A percentile compares a stretch with the other conserved stretches of the same genome.
Evolutionary conservation across 371 early-diverging fungal genomes (phyloP).

Genomic region (Funneliformis caledonium): DNA sequence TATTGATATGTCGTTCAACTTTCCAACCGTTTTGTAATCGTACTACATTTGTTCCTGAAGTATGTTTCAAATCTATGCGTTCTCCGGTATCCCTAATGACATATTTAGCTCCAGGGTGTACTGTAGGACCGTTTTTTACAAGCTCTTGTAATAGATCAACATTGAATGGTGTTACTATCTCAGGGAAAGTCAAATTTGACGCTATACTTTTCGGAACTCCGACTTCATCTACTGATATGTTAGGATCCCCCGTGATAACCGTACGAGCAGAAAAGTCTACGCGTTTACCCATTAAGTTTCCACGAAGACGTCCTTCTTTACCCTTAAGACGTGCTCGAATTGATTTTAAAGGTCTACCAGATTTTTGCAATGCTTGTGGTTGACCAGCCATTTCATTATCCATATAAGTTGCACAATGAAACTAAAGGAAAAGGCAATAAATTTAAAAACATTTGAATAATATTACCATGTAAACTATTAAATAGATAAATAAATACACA

Average conservation of each 20-base stretch:
- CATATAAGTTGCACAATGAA: constrained; percentile 99
- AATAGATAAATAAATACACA: constrained; percentile 35
- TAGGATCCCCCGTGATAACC: constrained; percentile 99
- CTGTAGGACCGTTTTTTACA: constrained; percentile 96
- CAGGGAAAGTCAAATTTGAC: constrained; percentile 98
- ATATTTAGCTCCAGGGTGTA: constrained; percentile 99
- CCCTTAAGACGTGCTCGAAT: constrained; percentile 99
- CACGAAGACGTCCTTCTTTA: constrained; percentile 99
- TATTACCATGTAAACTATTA: background rate
- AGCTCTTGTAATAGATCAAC: constrained; percentile 87
- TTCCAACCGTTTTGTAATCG: constrained; percentile 92
- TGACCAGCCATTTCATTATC: constrained; percentile 99
- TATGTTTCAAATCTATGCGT: constrained; percentile 95
- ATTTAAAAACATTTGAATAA: background rate
- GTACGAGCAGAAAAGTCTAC: constrained; percentile 99
- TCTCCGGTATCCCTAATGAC: constrained; percentile 97
- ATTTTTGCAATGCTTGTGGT: constrained; percentile 96
- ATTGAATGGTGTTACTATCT: constrained; percentile 98
- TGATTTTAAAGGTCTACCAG: constrained; percentile 97
- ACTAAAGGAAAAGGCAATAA: constrained; percentile 50
- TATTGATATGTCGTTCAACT: constrained; percentile 97
- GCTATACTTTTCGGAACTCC: constrained; percentile 99
- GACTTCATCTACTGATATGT: constrained; percentile 97
- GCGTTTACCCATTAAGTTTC: constrained; percentile 99
- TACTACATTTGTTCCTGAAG: constrained; percentile 82